Conservation (phyloP, 805 yeast species). For the Pichia cabralensis region DNA sequence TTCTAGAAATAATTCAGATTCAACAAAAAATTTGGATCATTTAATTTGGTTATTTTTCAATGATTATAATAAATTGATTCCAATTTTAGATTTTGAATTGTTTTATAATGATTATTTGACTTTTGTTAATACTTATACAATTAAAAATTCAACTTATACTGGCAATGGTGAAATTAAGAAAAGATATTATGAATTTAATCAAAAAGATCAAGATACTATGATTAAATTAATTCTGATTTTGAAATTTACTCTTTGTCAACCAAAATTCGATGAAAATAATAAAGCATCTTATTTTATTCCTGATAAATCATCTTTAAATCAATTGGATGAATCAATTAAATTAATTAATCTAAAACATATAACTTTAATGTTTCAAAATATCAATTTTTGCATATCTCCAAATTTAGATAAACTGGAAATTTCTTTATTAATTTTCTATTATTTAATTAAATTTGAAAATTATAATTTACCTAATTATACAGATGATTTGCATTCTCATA, state of each 20-base stretch:
- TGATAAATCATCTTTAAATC: conserved; percentile 20
- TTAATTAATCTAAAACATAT: conserved; percentile 28
- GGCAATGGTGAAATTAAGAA: conserved; percentile 34
- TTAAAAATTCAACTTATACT: conserved; percentile 25
- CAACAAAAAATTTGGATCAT: conserved; percentile 32
- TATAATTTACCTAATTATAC: conserved; percentile 13
- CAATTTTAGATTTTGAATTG: conserved; percentile 42
- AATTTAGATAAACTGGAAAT: conserved; percentile 41
- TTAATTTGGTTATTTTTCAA: conserved; percentile 40
- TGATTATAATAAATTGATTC: conserved; percentile 43
- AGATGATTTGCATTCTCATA: conserved; percentile 23
- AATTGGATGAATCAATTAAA: conserved; percentile 25
- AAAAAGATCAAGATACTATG: conserved; percentile 29
- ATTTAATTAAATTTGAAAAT: conserved; percentile 31
- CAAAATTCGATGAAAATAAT: conserved; percentile 13
- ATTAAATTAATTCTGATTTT: conserved; percentile 44
- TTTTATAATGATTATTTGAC: conserved; percentile 46
- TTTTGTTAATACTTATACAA: conserved; percentile 30
- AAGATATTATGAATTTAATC: conserved; percentile 24
- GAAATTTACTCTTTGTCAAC: conserved; percentile 37
- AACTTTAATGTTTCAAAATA: conserved; percentile 35
- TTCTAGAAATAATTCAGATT: conserved; percentile 2
- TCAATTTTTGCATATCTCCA: conserved; percentile 36
- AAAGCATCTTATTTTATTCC: conserved; percentile 16
- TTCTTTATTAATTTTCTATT: conserved; percentile 37